Conservation (phyloP, 2,329 filamentous ascomycete species). For the Pseudocercospora ulei region DNA sequence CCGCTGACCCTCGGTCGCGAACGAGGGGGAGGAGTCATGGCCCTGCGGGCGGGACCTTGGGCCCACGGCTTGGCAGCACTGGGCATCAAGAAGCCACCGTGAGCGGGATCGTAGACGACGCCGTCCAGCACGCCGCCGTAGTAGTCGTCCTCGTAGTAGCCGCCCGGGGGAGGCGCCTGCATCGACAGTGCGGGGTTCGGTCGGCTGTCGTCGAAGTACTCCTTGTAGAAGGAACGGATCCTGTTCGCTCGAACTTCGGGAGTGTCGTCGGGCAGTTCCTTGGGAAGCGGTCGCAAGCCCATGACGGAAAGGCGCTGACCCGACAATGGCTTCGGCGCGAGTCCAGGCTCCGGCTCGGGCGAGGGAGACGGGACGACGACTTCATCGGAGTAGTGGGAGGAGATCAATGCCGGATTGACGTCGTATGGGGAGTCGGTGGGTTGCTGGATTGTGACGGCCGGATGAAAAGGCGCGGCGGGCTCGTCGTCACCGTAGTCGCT, state of each 20-base stretch:
- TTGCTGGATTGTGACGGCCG: constrained; percentile 21
- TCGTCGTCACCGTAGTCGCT: constrained; percentile 29
- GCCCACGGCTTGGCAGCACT: constrained; percentile 55
- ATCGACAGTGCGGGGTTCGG: constrained; percentile 33
- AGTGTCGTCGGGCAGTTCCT: constrained; percentile 77
- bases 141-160: constrained; percentile 60
- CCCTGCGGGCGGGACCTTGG: constrained; percentile 73
- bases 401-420: constrained; percentile 26
- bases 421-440: constrained; percentile 24
- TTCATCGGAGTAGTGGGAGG: constrained; percentile 22
- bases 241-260: constrained; percentile 90
- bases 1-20: constrained; percentile 48
- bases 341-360: constrained; percentile 18
- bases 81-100: constrained; percentile 53
- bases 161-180: constrained; percentile 38
- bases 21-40: constrained; percentile 86
- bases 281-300: constrained; percentile 72
- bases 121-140: constrained; percentile 60
- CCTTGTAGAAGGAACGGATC: constrained; percentile 97
- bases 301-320: constrained; percentile 44
- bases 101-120: constrained; percentile 47
- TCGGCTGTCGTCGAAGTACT: constrained; percentile 88
- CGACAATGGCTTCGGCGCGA: constrained; percentile 12
- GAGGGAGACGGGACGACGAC: constrained; percentile 18
- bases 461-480: constrained; percentile 14